Conservation (phyloP, 2,329 filamentous ascomycete species). For the Septoria linicola region DNA sequence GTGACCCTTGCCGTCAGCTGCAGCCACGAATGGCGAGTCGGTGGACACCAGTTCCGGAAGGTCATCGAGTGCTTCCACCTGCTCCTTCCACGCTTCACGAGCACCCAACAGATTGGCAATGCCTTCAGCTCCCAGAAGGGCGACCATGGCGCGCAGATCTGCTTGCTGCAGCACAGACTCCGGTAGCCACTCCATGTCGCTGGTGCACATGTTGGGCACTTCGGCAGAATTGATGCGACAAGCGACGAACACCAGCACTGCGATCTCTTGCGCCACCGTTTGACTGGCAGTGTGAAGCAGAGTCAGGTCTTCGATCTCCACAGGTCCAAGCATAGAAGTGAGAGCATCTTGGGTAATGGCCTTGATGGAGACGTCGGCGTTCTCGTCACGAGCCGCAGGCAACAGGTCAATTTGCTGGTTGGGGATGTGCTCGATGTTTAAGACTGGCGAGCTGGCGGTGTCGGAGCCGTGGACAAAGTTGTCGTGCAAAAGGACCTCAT, state of each 20-base stretch:
- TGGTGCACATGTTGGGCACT: neutral
- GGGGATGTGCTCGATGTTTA: neutral
- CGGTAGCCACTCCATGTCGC: constrained; percentile 11
- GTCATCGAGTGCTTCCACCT: neutral
- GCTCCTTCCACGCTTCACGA: constrained; percentile 11
- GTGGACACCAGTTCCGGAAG: neutral
- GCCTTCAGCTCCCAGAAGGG: constrained; percentile 2
- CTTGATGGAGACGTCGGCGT: constrained; percentile 6
- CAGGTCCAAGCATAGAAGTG: constrained; percentile 4
- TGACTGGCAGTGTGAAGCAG: neutral
- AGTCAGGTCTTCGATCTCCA: constrained; percentile 1
- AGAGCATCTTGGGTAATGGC: constrained; percentile 1
- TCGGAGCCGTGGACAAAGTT: neutral
- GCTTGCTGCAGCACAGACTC: constrained; percentile 6
- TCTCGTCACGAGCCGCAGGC: neutral
- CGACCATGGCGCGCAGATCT: neutral
- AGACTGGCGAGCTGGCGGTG: neutral
- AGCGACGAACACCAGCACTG: constrained; percentile 1
- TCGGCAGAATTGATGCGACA: constrained; percentile 1
- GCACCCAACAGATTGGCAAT: neutral
- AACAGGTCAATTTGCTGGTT: neutral
- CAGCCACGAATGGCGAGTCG: neutral
- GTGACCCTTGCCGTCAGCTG: neutral
- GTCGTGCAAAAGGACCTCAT: constrained; percentile 5
- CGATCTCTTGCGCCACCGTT: neutral